Evolutionary conservation across 768 basidiomycete species (phyloP).

Genomic region (Lactifluus subvellereus): DNA sequence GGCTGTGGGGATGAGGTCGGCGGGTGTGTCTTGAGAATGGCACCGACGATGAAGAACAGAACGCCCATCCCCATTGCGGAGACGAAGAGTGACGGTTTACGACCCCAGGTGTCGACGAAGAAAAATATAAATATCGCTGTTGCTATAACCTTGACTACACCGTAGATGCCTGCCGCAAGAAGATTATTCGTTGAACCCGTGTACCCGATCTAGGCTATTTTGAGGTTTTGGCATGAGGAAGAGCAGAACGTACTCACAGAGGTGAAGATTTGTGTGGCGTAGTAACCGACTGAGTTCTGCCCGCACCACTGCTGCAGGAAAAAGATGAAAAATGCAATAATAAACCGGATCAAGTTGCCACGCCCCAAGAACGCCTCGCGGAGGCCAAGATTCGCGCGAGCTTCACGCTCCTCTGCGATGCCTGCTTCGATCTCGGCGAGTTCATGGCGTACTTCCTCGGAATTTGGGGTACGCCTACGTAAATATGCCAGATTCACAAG

Average conservation of each 20-base stretch:
- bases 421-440: constrained; percentile 80
- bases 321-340: constrained; percentile 80
- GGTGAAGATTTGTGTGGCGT: constrained; percentile 67
- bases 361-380: constrained; percentile 74
- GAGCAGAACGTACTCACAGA: constrained; percentile 38
- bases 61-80: constrained; percentile 75
- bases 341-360: constrained; percentile 76
- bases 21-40: constrained; percentile 75
- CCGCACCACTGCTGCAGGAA: constrained; percentile 79
- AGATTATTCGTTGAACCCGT: constrained; percentile 52
- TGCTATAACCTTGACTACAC: constrained; percentile 60
- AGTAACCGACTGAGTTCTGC: constrained; percentile 75
- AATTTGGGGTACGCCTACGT: constrained; percentile 40
- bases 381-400: constrained; percentile 56
- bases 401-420: constrained; percentile 64
- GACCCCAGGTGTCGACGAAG: constrained; percentile 61
- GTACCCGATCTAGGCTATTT: constrained; percentile 52
- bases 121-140: constrained; percentile 63
- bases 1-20: constrained; percentile 36
- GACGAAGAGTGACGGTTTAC: constrained; percentile 64
- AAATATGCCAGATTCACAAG: constrained; percentile 58
- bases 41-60: constrained; percentile 79
- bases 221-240: neutral
- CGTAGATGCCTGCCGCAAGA: constrained; percentile 68
- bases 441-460: constrained; percentile 48